These are phyloP conservation scores for Endotrypanum monterogeii DNA, from an alignment of 208 protist species.

Conservation along the genomic window DNA sequence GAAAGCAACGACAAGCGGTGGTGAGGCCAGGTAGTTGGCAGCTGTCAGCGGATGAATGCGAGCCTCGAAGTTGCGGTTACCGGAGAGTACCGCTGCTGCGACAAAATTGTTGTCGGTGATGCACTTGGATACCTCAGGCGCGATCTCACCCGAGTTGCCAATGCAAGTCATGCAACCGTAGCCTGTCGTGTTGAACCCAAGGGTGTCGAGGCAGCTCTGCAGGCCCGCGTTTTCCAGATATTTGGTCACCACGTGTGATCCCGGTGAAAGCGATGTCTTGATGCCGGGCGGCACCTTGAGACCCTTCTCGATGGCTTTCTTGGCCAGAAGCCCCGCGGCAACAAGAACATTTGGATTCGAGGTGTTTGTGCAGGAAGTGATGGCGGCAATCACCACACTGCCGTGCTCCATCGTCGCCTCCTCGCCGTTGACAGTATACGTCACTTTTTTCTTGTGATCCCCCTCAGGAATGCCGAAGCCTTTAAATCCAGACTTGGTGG, in stretches of 20 bases:
- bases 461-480: slow-evolving; percentile 92
- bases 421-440: slow-evolving; percentile 84
- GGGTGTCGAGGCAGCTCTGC: slow-evolving; percentile 78
- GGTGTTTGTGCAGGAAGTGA: slow-evolving; percentile 97
- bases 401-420: slow-evolving; percentile 90
- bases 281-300: slow-evolving; percentile 90
- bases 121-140: slow-evolving; percentile 87
- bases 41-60: slow-evolving; percentile 94
- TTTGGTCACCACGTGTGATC: slow-evolving; percentile 95
- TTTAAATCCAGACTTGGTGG: slow-evolving; percentile 93
- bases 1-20: slow-evolving; percentile 95
- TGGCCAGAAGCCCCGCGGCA: slow-evolving; percentile 93
- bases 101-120: slow-evolving; percentile 95
- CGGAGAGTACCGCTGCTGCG: slow-evolving; percentile 93
- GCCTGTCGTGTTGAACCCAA: slow-evolving; percentile 92
- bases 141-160: slow-evolving; percentile 95
- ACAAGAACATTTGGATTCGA: slow-evolving; percentile 96
- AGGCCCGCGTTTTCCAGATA: slow-evolving; percentile 92
- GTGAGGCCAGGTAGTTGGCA: slow-evolving; percentile 96
- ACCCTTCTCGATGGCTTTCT: slow-evolving; percentile 92
- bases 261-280: slow-evolving; percentile 96
- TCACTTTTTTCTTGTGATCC: slow-evolving; percentile 72
- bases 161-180: slow-evolving; percentile 99
- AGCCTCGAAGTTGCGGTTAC: slow-evolving; percentile 98
- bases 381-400: slow-evolving; percentile 95